phyloP scores from a whole-genome alignment of 2,329 filamentous ascomycete species.

The Lachnellula subtilissima region DNA sequence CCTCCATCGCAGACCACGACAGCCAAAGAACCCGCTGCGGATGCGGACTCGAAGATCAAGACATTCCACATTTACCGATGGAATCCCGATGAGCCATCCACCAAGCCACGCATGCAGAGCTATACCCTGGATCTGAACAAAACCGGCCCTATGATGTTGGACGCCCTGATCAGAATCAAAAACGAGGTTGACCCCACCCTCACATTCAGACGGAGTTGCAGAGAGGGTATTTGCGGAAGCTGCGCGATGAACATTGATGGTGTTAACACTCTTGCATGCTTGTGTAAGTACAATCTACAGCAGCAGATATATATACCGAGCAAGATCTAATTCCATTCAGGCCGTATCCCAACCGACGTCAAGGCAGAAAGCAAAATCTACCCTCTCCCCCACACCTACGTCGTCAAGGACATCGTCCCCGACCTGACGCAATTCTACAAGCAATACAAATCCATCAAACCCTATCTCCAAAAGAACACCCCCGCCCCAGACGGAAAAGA shows the following conservation, averaged over 20 bases:
- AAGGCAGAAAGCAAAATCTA: slow-evolving; percentile 87
- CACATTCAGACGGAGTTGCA: slow-evolving; percentile 91
- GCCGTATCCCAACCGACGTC: slow-evolving; percentile 86
- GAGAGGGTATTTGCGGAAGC: slow-evolving; percentile 97
- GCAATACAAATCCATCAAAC: slow-evolving; percentile 99
- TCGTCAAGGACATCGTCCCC: slow-evolving; percentile 97
- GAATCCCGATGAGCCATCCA: slow-evolving; percentile 87
- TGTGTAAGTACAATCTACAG: slow-evolving; percentile 63
- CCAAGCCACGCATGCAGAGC: slow-evolving; percentile 92
- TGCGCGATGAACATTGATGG: slow-evolving; percentile 99
- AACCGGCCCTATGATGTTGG: slow-evolving; percentile 97
- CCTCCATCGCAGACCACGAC: slow-evolving; percentile 21
- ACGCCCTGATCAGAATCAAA: slow-evolving; percentile 97
- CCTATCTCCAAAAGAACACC: slow-evolving; percentile 89
- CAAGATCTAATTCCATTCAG: slow-evolving; percentile 44
- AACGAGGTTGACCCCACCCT: slow-evolving; percentile 96
- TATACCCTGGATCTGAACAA: slow-evolving; percentile 97
- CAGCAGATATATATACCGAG: not conserved
- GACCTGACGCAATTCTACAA: slow-evolving; percentile 99
- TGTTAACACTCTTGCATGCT: slow-evolving; percentile 92
- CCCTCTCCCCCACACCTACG: slow-evolving; percentile 95
- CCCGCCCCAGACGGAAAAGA: slow-evolving; percentile 83
- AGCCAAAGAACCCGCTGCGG: slow-evolving; percentile 43
- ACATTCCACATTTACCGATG: slow-evolving; percentile 98
- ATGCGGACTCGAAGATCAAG: slow-evolving; percentile 70